These are phyloP conservation scores for Coemansia sp. DNA, from an alignment of 192 early-diverging fungal genomes.

Conservation along the genomic window DNA sequence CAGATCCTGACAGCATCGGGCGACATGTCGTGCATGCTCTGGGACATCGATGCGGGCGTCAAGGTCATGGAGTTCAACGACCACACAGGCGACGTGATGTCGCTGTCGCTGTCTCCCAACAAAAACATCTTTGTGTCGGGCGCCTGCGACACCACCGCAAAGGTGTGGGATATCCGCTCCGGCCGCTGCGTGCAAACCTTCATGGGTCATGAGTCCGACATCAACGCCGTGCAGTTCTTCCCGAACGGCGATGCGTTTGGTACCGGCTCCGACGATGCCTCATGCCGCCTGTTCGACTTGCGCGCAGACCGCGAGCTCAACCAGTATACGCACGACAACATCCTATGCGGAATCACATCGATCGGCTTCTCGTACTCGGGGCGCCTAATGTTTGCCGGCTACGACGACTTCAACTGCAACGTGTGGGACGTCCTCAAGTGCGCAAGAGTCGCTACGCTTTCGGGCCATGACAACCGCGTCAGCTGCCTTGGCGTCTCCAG, in stretches of 20 bases:
- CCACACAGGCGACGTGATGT: constrained; percentile 99
- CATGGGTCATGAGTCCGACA: constrained; percentile 96
- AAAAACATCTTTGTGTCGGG: constrained; percentile 97
- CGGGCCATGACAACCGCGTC: constrained; percentile 95
- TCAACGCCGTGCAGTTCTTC: constrained; percentile 99
- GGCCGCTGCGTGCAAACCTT: constrained; percentile 98
- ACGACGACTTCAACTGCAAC: constrained; percentile 99
- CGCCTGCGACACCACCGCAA: constrained; percentile 97
- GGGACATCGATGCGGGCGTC: constrained; percentile 99
- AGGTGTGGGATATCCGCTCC: constrained; percentile 98
- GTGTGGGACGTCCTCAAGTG: constrained; percentile 99
- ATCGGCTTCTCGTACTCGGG: constrained; percentile 97
- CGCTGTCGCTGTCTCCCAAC: constrained; percentile 87
- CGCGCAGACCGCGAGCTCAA: constrained; percentile 98
- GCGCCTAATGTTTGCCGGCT: constrained; percentile 95
- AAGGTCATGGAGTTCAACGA: constrained; percentile 97
- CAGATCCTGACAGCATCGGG: constrained; percentile 95
- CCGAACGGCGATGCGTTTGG: constrained; percentile 98
- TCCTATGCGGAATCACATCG: constrained; percentile 97
- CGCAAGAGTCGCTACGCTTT: constrained; percentile 88
- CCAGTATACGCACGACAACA: constrained; percentile 97
- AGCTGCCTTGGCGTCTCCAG: constrained; percentile 93
- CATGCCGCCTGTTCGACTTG: constrained; percentile 95
- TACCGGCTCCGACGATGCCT: constrained; percentile 97
- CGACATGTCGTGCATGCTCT: constrained; percentile 99